A percentile compares a stretch with the other conserved stretches of the same genome.
Conservation (phyloP, 441 rosid species). For the Mallotus repandus region DNA sequence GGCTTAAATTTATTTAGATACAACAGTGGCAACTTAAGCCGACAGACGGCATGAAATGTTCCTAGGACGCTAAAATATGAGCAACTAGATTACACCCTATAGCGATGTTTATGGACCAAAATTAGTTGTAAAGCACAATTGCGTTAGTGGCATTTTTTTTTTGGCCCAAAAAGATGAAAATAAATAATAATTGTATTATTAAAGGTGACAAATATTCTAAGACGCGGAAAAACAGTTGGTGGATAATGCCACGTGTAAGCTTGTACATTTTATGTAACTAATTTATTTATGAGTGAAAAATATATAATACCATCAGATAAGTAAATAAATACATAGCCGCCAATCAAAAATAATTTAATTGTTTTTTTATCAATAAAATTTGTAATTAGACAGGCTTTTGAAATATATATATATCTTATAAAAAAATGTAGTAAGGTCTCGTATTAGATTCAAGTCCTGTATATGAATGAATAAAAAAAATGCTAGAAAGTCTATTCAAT, state of each 20-base stretch:
- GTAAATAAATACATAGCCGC: no score
- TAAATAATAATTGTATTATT: neutral
- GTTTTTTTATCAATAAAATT: no score
- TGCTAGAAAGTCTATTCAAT: no score
- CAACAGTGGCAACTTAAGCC: neutral
- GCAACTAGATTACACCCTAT: conserved; percentile 5
- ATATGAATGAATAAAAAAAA: no score
- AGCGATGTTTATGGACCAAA: neutral
- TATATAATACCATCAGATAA: neutral
- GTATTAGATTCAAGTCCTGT: no score
- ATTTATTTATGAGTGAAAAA: neutral
- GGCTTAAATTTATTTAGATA: no score
- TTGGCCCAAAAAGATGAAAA: neutral
- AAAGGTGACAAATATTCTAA: conserved; percentile 9
- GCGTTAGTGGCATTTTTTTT: neutral
- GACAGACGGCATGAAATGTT: neutral
- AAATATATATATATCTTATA: no score
- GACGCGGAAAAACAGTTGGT: conserved; percentile 10
- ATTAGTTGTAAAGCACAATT: conserved; percentile 23
- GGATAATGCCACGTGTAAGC: conserved; percentile 15
- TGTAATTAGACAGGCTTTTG: no score
- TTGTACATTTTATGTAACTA: no score
- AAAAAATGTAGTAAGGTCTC: no score
- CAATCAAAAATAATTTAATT: no score
- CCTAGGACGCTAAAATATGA: conserved; percentile 2